A percentile compares a stretch with the other conserved stretches of the same genome.
These are phyloP conservation scores for Terfezia claveryi DNA, from an alignment of 495 filamentous ascomycete species.

Conservation along the genomic window DNA sequence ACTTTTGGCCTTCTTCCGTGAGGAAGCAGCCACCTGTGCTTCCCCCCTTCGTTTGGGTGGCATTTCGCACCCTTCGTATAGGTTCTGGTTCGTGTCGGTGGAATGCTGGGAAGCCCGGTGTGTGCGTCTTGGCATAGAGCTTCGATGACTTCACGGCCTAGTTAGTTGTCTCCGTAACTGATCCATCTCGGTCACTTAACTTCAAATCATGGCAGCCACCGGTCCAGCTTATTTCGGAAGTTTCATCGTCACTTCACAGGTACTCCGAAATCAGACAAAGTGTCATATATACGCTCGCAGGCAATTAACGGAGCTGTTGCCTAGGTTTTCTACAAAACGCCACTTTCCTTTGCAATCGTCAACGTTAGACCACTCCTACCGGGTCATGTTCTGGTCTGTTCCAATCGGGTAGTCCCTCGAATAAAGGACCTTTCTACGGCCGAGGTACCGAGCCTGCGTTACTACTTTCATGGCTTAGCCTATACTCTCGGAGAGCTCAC, in stretches of 20 bases:
- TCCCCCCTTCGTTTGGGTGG: neutral
- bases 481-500: neutral
- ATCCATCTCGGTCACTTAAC: neutral
- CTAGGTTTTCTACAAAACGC: slow-evolving; percentile 65
- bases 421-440: slow-evolving; percentile 47
- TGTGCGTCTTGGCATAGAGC: neutral
- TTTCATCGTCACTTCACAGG: slow-evolving; percentile 42
- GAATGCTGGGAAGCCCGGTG: neutral
- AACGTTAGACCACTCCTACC: slow-evolving; percentile 90
- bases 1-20: too few relatives aligned
- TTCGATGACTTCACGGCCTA: neutral
- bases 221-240: slow-evolving; percentile 35
- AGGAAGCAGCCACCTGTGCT: too few relatives aligned
- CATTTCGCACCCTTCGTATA: neutral
- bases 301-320: slow-evolving; percentile 6
- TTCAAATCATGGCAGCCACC: neutral
- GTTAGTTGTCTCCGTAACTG: neutral
- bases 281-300: neutral
- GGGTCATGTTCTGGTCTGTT: slow-evolving; percentile 72
- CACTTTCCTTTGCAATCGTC: slow-evolving; percentile 61
- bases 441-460: slow-evolving; percentile 25
- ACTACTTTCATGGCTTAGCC: neutral
- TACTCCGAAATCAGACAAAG: neutral
- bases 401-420: slow-evolving; percentile 40
- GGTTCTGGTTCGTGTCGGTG: neutral